Conservation (phyloP, 2,329 filamentous ascomycete species). For the Hortaea sp. region DNA sequence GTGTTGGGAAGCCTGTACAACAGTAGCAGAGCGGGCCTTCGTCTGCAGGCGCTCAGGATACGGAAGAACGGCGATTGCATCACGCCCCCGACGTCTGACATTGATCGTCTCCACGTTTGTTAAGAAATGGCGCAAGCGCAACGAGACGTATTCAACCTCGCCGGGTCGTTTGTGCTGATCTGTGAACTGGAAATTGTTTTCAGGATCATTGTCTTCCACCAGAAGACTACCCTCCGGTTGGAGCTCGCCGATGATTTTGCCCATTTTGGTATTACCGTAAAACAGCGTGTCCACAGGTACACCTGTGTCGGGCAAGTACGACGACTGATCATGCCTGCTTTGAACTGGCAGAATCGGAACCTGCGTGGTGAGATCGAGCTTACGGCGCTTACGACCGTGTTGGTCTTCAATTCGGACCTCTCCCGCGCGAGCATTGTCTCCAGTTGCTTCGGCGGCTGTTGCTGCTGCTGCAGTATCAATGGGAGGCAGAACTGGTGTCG, state of each 20-base stretch:
- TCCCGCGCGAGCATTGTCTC: conserved; percentile 12
- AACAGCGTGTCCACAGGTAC: conserved; percentile 25
- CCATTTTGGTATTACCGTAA: conserved; percentile 21
- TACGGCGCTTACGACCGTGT: conserved; percentile 25
- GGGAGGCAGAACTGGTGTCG: conserved; percentile 1
- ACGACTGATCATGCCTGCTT: not conserved
- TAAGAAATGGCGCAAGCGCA: conserved; percentile 20
- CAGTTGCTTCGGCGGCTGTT: not conserved
- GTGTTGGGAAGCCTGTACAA: conserved; percentile 13
- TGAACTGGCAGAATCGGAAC: not conserved
- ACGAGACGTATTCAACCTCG: conserved; percentile 17
- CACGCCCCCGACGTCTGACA: conserved; percentile 12
- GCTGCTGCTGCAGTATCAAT: not conserved
- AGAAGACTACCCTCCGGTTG: conserved; percentile 5
- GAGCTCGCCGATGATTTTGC: conserved; percentile 12
- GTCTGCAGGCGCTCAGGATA: conserved; percentile 17
- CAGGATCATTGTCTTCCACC: conserved; percentile 7
- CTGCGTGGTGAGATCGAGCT: conserved; percentile 14
- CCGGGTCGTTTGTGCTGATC: conserved; percentile 8
- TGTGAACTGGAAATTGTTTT: conserved; percentile 16
- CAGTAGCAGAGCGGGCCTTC: conserved; percentile 20
- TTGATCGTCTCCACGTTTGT: conserved; percentile 8
- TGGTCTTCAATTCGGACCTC: conserved; percentile 20
- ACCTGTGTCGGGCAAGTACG: conserved; percentile 12
- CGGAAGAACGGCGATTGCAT: conserved; percentile 21